Evolutionary conservation across 768 basidiomycete species (phyloP).

Genomic region (Floccularia luteovirens): DNA sequence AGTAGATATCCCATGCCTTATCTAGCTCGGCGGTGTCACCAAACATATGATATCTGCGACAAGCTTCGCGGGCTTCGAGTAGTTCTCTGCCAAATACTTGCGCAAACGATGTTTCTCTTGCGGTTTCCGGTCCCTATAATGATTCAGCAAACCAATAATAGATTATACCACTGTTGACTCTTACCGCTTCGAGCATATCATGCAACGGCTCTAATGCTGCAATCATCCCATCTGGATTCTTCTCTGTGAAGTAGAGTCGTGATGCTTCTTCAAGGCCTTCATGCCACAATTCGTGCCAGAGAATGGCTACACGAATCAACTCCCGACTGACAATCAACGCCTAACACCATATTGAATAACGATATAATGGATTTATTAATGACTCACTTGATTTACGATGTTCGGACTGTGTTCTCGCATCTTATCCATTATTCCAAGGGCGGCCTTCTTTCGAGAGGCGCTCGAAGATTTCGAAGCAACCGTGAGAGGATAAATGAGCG

Average conservation of each 20-base stretch:
- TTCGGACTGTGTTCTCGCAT: conserved; percentile 87
- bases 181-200: conserved; percentile 80
- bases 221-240: conserved; percentile 97
- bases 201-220: conserved; percentile 87
- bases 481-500: conserved; percentile 90
- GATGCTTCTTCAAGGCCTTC: conserved; percentile 98
- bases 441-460: conserved; percentile 70
- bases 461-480: conserved; percentile 97
- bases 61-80: conserved; percentile 87
- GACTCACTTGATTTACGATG: conserved; percentile 77
- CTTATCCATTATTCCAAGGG: conserved; percentile 79
- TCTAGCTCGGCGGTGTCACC: conserved; percentile 88
- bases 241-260: conserved; percentile 91
- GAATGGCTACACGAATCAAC: conserved; percentile 92
- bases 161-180: conserved; percentile 7
- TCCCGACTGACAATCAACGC: conserved; percentile 88
- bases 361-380: neutral
- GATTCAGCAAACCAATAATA: neutral
- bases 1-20: conserved; percentile 99
- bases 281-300: conserved; percentile 99
- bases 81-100: conserved; percentile 93
- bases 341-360: conserved; percentile 23
- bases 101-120: conserved; percentile 89
- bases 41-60: conserved; percentile 76
- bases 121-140: conserved; percentile 81